Evolutionary conservation across 352 stramenopile species (phyloP).

Genomic region (Chrysophaeum taylorii): DNA sequence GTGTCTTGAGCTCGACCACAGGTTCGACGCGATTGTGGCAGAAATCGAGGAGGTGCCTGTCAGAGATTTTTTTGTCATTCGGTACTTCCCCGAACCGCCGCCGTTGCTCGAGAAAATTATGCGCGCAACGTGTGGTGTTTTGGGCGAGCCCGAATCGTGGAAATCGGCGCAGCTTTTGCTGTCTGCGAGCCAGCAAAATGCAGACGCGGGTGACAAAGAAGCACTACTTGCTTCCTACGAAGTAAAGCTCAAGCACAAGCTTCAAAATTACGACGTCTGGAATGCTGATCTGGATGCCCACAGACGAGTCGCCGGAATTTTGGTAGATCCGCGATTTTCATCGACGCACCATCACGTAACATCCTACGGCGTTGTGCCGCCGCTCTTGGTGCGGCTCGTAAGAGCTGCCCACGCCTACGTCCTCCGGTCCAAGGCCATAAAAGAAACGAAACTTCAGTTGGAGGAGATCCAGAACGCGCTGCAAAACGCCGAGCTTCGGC

Average conservation of each 20-base stretch:
- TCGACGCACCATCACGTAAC: constrained; percentile 16
- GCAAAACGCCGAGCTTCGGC: not conserved
- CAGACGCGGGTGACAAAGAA: constrained; percentile 20
- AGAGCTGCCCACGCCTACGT: constrained; percentile 16
- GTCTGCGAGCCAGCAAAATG: constrained; percentile 7
- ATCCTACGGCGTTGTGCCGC: constrained; percentile 14
- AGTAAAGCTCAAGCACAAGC: constrained; percentile 18
- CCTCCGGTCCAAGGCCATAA: constrained; percentile 11
- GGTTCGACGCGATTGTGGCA: not conserved
- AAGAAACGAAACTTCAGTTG: not conserved
- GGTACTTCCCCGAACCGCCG: constrained; percentile 16
- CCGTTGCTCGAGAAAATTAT: constrained; percentile 20
- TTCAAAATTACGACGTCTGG: constrained; percentile 20
- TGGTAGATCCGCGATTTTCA: constrained; percentile 22
- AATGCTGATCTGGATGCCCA: not conserved
- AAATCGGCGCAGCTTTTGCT: constrained; percentile 19
- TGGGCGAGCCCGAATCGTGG: constrained; percentile 19
- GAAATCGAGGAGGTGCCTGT: not conserved
- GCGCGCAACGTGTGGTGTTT: constrained; percentile 9
- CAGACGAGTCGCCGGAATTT: constrained; percentile 12
- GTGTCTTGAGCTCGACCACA: no score
- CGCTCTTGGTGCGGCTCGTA: constrained; percentile 12
- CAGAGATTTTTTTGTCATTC: constrained; percentile 14
- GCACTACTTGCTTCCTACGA: constrained; percentile 14
- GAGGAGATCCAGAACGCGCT: not conserved